phyloP scores from a whole-genome alignment of 2,329 filamentous ascomycete species.

The Saccharata proteae region DNA sequence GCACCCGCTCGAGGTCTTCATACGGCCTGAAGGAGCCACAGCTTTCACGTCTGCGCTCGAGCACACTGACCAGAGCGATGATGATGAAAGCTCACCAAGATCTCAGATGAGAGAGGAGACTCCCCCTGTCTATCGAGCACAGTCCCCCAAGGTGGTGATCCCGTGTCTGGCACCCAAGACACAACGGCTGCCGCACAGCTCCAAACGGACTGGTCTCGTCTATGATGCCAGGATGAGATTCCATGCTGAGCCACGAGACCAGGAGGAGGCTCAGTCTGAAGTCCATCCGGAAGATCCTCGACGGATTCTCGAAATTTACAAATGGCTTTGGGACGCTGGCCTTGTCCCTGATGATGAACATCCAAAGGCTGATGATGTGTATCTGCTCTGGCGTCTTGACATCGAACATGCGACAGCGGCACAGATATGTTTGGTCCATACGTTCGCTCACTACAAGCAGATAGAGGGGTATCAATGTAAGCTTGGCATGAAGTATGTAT shows the following conservation, averaged over 20 bases:
- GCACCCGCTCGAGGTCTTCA: too few relatives aligned
- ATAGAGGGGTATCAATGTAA: too few relatives aligned
- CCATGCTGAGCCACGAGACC: constrained; percentile 59
- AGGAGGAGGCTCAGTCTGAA: constrained; percentile 41
- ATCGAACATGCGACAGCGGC: constrained; percentile 64
- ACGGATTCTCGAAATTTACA: constrained; percentile 86
- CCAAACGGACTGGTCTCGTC: constrained; percentile 33
- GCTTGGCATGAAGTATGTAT: too few relatives aligned
- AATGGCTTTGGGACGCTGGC: constrained; percentile 70
- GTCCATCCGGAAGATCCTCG: constrained; percentile 91
- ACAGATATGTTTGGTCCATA: constrained; percentile 74
- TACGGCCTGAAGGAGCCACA: too few relatives aligned
- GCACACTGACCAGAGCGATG: too few relatives aligned
- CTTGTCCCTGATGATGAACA: constrained; percentile 55
- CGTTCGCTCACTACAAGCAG: constrained; percentile 65
- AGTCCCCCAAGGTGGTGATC: constrained; percentile 1
- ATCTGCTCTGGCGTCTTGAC: constrained; percentile 55
- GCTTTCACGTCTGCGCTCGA: too few relatives aligned
- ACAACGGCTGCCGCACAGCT: constrained; percentile 21
- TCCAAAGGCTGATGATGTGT: constrained; percentile 35
- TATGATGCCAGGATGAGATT: constrained; percentile 96
- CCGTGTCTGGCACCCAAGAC: constrained; percentile 2
- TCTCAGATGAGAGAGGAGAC: too few relatives aligned
- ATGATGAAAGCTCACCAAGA: too few relatives aligned
- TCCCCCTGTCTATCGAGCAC: too few relatives aligned